Conservation (phyloP, 305 asterid genomes). For the Fraxinus xanthoxyloides region DNA sequence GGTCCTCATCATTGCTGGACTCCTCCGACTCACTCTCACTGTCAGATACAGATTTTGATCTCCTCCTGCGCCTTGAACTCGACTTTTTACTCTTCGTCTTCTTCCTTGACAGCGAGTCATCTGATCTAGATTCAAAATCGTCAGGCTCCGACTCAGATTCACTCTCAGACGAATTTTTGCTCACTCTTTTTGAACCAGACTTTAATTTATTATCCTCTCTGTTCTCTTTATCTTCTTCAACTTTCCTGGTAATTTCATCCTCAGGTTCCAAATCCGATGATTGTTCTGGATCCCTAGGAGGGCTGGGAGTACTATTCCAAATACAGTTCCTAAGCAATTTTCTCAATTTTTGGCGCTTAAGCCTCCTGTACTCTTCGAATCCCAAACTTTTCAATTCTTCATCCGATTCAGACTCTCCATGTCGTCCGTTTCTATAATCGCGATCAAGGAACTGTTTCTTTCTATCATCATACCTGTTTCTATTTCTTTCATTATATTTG, state of each 20-base stretch:
- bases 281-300: constrained; percentile 68
- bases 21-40: constrained; percentile 54
- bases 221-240: constrained; percentile 30
- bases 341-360: constrained; percentile 80
- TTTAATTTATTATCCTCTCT: constrained; percentile 27
- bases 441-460: constrained; percentile 60
- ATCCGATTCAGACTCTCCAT: constrained; percentile 63
- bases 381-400: constrained; percentile 74
- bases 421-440: constrained; percentile 43
- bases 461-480: constrained; percentile 26
- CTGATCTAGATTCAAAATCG: constrained; percentile 49
- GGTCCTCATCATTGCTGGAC: constrained; percentile 39
- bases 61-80: constrained; percentile 38
- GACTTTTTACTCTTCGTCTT: constrained; percentile 33
- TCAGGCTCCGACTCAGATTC: constrained; percentile 42
- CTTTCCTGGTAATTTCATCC: constrained; percentile 35
- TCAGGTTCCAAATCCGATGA: constrained; percentile 46
- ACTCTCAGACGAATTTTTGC: neutral
- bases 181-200: constrained; percentile 22
- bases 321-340: constrained; percentile 48
- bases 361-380: constrained; percentile 73
- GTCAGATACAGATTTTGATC: constrained; percentile 40
- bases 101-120: constrained; percentile 28
- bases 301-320: constrained; percentile 93
- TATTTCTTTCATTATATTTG: constrained; percentile 27